Evolutionary conservation across 2,329 filamentous ascomycete species (phyloP), one percentile per base, ranked within the genome.

Genomic region (Leptographium wingfieldii): DNA sequence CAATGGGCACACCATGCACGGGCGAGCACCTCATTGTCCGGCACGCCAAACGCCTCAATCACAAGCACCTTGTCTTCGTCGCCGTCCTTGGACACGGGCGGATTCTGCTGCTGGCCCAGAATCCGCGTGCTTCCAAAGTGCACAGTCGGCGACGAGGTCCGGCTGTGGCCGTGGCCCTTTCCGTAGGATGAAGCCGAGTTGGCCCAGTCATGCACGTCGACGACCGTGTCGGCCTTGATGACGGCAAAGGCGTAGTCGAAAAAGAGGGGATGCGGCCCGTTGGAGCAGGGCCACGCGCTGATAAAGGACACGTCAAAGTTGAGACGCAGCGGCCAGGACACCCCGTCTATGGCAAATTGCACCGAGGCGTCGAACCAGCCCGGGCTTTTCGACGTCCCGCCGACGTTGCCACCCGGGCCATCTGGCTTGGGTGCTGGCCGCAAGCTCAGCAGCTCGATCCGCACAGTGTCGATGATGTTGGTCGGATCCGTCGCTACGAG

Each of bases 1-100:
- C 86, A 88, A 66, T 89, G 85, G 59, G 85, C 81, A 69, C 87
- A 90, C 87, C 87, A 91, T 7, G 87, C 86, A 63, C 87, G 76
- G 1, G 85, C 87, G 66, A 91, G 78, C 4, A 90, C 87, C 70
- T 90, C 87, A 65, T 90, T 90, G 70, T 90, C 87, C 56, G 76
- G 76, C 27, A 87, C 85, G 0, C 87, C 87, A 68, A 88, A 84
- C 0, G 86, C 85, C 72, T 90, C 85, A 16, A 90, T 78, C 5
- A 86, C 84, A 10, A 91, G 74, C 3, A 91, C 86, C 65, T 81
- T 80, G 65, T 87, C 85, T 31, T 82, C 74, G 59, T 85, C 81
- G 22, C 77, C 73, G 16, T 75, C 72, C 22, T 64, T 65, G 27
- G 57, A 61, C 33, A 66, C 63, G 11, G 62, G 57, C 27, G 63